Base-by-base conservation (phyloP, 169 alveolate species). In the Cryptosporidium meleagridis region DNA sequence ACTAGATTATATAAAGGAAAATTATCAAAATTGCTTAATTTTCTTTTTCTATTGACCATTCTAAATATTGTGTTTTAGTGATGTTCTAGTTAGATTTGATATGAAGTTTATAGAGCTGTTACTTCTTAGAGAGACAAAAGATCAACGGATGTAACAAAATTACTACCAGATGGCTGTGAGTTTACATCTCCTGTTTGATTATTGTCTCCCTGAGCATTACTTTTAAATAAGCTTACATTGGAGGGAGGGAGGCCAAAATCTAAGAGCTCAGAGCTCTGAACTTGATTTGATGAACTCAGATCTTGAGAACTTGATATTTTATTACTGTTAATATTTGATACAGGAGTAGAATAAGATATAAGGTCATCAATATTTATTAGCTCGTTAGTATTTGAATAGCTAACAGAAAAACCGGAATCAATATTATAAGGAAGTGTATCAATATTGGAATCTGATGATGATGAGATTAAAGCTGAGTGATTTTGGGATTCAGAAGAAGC, bases 191-290 rank as follows among this genome's bases (percentile, higher is more conserved):
- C 55, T 14, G 23, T 14, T 2, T 48, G 21, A 48, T 16, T 48
- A 48, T 2, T 3, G 7, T 48, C 55, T 48, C 23, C 55, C 18
- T 26, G 62, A 29, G 7, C 10, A 23, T 10, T 26, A 2, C 14
- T 21, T n/a, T n/a, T 26, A 0, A 65, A 29, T 16, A 8, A 26
- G 14, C 52, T 65, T 2, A 37, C 52, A 29, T 65, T 65, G 10
- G 72, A 65, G 31, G 23, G 53, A n/a, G 72, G 72, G 12, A 65
- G 72, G 0, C 72, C 72, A 65, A 65, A 65, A n/a, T 65, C 72
- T 39, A 65, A 35, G 10, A 65, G 72, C 33, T 65, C 72, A 9
- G 72, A 65, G 29, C 72, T 65, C 7, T 37, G 72, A 39, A 37
- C 16, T 39, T 29, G 10, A 10, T 31, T 65, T n/a, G 44, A 29